These are phyloP conservation scores for Chrysosphaeria jannelii DNA, from an alignment of 2,329 filamentous ascomycete genomes.

Conservation along the genomic window DNA sequence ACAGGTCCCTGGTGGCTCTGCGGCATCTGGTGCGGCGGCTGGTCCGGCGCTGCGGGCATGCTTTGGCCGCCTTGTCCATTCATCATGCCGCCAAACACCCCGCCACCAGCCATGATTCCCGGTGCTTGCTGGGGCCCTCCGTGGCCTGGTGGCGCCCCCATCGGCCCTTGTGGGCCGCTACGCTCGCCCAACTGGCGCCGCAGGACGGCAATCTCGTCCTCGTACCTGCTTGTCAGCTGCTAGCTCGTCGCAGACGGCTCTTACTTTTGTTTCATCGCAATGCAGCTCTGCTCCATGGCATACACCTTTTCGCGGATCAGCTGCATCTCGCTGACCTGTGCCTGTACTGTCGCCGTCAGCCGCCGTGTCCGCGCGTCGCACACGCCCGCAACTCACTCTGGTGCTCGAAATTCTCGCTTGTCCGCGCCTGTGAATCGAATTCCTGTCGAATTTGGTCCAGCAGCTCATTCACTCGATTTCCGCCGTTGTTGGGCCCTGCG, in stretches of 20 bases:
- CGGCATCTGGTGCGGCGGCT: conserved; percentile 25
- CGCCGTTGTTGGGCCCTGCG: conserved; percentile 25
- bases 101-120: conserved; percentile 68
- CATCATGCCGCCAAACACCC: conserved; percentile 91
- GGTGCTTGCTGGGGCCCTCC: conserved; percentile 61
- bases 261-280: conserved; percentile 75
- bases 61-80: conserved; percentile 57
- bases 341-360: conserved; percentile 33
- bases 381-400: conserved; percentile 34
- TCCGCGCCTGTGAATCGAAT: conserved; percentile 60
- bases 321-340: conserved; percentile 84
- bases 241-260: conserved; percentile 7
- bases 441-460: conserved; percentile 74
- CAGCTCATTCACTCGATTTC: conserved; percentile 56
- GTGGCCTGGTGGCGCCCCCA: conserved; percentile 43
- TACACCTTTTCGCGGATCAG: conserved; percentile 83
- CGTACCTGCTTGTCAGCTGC: conserved; percentile 32
- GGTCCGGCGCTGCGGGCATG: conserved; percentile 56
- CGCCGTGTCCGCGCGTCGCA: no score
- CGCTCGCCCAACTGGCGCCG: conserved; percentile 63
- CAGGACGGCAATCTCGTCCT: conserved; percentile 64
- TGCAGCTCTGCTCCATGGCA: conserved; percentile 67
- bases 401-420: conserved; percentile 68
- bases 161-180: conserved; percentile 28
- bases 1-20: conserved; percentile 47